These are phyloP conservation scores for Oryza australiensis DNA, from an alignment of 176 grass and related monocot species.

Conservation along the genomic window DNA sequence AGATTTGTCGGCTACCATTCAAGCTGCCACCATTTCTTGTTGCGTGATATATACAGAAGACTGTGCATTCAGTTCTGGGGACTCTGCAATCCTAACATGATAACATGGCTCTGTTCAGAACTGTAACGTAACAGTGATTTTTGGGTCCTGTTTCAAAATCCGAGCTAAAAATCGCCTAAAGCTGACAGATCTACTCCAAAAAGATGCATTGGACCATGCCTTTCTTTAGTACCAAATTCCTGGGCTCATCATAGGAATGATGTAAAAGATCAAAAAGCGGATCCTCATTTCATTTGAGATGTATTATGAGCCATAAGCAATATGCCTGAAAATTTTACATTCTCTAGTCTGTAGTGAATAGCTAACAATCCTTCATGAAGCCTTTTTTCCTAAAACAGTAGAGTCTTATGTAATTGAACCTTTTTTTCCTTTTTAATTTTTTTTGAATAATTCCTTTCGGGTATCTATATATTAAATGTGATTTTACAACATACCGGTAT, in stretches of 20 bases:
- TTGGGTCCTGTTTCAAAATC: neutral
- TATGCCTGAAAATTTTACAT: neutral
- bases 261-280: neutral
- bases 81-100: neutral
- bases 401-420: neutral
- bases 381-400: neutral
- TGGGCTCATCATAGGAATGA: neutral
- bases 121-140: neutral
- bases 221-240: neutral
- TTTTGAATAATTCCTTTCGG: neutral
- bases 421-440: neutral
- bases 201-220: neutral
- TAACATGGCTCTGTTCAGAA: constrained; percentile 10
- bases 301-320: neutral
- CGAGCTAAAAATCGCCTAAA: neutral
- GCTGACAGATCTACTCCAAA: neutral
- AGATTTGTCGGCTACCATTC: neutral
- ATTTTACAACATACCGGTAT: neutral
- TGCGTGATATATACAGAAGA: neutral
- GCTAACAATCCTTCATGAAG: neutral
- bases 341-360: neutral
- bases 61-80: neutral
- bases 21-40: constrained; percentile 15
- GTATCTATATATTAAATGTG: neutral
- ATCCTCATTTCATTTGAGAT: neutral